Percentiles rank a stretch among this genome's conserved stretches.
Conservation (phyloP, 1,139 yeast species). For the Yamadazyma friedrichii region DNA sequence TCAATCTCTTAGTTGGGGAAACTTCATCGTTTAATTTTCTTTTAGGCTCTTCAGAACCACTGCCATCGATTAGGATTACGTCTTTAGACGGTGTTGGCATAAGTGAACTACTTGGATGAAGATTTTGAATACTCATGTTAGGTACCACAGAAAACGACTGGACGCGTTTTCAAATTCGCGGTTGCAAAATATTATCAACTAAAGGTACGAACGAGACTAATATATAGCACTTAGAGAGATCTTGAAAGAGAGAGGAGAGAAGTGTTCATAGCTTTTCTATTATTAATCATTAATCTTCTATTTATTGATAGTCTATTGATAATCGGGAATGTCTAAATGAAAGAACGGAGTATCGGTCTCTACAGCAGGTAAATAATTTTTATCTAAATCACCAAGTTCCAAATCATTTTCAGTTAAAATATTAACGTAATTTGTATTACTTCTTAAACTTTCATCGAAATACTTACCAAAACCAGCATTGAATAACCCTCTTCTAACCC, state of each 20-base stretch:
- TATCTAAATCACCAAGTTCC: conserved; percentile 28
- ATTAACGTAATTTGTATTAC: conserved; percentile 41
- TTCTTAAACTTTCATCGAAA: conserved; percentile 40
- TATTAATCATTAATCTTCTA: background rate
- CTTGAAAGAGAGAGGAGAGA: background rate
- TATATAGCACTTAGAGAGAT: background rate
- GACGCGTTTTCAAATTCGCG: conserved; percentile 4
- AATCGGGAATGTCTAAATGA: conserved; percentile 84
- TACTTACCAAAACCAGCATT: conserved; percentile 79
- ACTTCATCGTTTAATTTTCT: background rate
- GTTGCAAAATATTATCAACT: conserved; percentile 3
- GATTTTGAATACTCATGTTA: background rate
- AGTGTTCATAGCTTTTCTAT: background rate
- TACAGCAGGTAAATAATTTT: conserved; percentile 53
- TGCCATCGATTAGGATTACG: background rate
- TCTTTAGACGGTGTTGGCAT: conserved; percentile 8
- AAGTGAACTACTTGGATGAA: conserved; percentile 5
- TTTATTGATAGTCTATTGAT: conserved; percentile 24
- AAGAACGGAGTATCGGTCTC: conserved; percentile 81
- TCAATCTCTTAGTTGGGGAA: background rate
- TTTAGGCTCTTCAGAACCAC: background rate
- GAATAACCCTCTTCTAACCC: conserved; percentile 78
- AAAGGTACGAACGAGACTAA: too few species aligned
- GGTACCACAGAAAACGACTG: background rate
- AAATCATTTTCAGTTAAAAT: conserved; percentile 37